phyloP scores from a whole-genome alignment of 225 moss, liverwort and hornwort genomes.

The Asterella californica region DNA sequence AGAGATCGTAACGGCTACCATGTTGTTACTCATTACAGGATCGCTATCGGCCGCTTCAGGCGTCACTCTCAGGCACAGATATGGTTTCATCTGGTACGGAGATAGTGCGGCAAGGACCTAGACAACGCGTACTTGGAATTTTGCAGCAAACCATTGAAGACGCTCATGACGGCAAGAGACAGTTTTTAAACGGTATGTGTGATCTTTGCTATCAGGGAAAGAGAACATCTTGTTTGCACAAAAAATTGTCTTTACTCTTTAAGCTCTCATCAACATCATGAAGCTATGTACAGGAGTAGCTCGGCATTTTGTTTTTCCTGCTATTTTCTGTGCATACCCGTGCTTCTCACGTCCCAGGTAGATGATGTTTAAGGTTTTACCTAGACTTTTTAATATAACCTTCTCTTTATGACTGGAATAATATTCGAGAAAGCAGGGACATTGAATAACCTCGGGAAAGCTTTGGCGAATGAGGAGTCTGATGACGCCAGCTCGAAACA shows the following conservation, averaged over 20 bases:
- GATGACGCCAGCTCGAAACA: conserved; percentile 59
- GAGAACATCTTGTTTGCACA: background rate
- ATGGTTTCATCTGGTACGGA: conserved; percentile 86
- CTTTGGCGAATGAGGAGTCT: conserved; percentile 83
- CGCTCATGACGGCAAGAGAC: conserved; percentile 94
- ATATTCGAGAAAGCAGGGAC: conserved; percentile 62
- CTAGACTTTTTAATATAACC: too few species aligned
- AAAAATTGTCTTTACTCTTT: background rate
- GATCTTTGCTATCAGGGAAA: background rate
- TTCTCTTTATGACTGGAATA: background rate
- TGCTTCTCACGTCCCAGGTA: too few species aligned
- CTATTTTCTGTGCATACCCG: too few species aligned
- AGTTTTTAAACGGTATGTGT: conserved; percentile 88
- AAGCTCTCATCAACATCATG: background rate
- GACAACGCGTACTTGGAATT: conserved; percentile 81
- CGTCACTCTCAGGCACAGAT: conserved; percentile 80
- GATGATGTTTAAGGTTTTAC: too few species aligned
- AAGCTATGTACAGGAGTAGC: background rate
- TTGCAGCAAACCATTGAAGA: conserved; percentile 93
- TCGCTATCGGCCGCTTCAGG: conserved; percentile 66
- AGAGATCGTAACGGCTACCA: background rate
- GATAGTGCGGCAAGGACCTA: conserved; percentile 78
- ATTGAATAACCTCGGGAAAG: conserved; percentile 96
- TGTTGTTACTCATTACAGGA: conserved; percentile 48
- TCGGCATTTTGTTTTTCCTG: background rate